Conservation (phyloP, 2,329 filamentous ascomycete species). For the Pseudovirgaria hyperparasitica region DNA sequence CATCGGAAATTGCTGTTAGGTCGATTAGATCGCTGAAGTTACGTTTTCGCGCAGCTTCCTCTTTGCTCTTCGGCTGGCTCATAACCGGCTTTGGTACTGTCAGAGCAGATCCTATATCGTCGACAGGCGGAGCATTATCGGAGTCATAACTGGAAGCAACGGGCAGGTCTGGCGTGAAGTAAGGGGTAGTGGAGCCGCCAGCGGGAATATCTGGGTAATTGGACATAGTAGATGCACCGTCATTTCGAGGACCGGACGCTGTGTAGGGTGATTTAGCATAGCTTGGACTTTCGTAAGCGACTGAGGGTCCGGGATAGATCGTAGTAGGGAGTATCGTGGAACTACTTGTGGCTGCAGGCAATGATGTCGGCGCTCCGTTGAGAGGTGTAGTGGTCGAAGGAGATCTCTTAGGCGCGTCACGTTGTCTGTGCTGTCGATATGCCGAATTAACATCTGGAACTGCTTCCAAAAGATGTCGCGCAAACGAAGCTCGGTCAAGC, state of each 20-base stretch:
- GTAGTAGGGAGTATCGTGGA: background rate
- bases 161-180: conserved; percentile 1
- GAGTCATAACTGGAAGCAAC: conserved; percentile 6
- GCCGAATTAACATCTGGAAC: conserved; percentile 29
- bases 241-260: background rate
- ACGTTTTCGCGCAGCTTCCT: conserved; percentile 42
- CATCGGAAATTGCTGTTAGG: conserved; percentile 34
- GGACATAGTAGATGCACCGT: background rate
- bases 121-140: conserved; percentile 10
- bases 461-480: conserved; percentile 35
- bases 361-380: conserved; percentile 6
- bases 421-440: conserved; percentile 8
- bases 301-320: background rate
- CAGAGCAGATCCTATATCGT: conserved; percentile 7
- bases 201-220: background rate
- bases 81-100: conserved; percentile 12
- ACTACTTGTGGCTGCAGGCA: conserved; percentile 8
- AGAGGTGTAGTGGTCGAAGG: conserved; percentile 11
- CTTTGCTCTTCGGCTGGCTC: conserved; percentile 33
- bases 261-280: background rate
- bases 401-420: conserved; percentile 4
- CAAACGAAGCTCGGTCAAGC: conserved; percentile 41
- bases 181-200: background rate
- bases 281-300: background rate
- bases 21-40: conserved; percentile 42